phyloP scores from a whole-genome alignment of 208 protist genomes.

The Leptomonas pyrrhocoris region DNA sequence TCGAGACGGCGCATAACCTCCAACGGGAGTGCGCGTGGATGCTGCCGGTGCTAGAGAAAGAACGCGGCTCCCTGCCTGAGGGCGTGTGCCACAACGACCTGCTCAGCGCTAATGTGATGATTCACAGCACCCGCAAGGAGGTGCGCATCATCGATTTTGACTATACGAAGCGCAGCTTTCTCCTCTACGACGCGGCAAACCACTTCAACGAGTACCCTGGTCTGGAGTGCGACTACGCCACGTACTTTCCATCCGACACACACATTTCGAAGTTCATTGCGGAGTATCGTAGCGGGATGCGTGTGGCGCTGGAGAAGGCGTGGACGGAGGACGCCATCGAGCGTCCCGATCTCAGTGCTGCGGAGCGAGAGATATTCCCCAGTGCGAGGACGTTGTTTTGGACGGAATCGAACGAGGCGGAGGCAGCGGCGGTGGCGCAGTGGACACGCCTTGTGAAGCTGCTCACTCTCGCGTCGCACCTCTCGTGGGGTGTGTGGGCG shows the following conservation, averaged over 20 bases:
- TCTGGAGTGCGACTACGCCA: constrained; percentile 86
- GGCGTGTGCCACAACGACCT: constrained; percentile 92
- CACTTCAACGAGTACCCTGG: constrained; percentile 94
- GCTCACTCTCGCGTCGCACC: constrained; percentile 82
- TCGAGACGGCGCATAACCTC: constrained; percentile 38
- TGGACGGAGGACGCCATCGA: constrained; percentile 4
- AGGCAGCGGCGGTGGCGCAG: constrained; percentile 37
- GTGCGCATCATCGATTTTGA: constrained; percentile 95
- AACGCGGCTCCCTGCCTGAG: constrained; percentile 47
- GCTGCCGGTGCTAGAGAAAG: constrained; percentile 38
- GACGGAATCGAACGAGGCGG: constrained; percentile 32
- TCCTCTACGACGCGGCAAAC: constrained; percentile 92
- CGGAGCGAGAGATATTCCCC: constrained; percentile 48
- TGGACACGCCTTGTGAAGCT: constrained; percentile 71
- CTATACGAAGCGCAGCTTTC: constrained; percentile 87
- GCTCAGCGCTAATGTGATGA: constrained; percentile 92
- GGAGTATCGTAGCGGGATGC: constrained; percentile 76
- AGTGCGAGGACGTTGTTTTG: constrained; percentile 57
- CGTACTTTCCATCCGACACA: constrained; percentile 79
- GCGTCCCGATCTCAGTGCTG: background rate
- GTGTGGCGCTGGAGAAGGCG: constrained; percentile 41
- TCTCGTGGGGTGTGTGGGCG: constrained; percentile 87
- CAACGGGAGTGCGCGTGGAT: constrained; percentile 52
- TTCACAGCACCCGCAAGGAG: constrained; percentile 42
- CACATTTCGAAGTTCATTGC: constrained; percentile 75